phyloP scores from a whole-genome alignment of 179 eudicot genomes.

The Drosera spatulata region DNA sequence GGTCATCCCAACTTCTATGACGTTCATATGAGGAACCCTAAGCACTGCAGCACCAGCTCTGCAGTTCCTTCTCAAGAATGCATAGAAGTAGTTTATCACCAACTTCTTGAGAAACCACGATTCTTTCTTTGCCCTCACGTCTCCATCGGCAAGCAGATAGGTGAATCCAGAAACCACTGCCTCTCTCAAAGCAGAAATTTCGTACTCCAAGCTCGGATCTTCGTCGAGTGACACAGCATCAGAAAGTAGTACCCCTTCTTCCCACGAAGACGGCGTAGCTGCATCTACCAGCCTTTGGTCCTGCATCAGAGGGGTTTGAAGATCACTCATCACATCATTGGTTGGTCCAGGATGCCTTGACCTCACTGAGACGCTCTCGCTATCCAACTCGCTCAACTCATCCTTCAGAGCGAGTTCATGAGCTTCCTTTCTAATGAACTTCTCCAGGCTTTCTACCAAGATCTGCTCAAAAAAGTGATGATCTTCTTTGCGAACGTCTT shows the following conservation, averaged over 20 bases:
- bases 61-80: conserved; percentile 75
- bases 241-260: conserved; percentile 21
- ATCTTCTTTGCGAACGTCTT: conserved; percentile 81
- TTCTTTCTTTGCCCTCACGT: conserved; percentile 70
- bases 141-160: conserved; percentile 69
- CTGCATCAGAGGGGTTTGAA: conserved; percentile 44
- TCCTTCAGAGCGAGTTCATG: conserved; percentile 53
- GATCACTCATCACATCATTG: conserved; percentile 25
- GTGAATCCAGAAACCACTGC: conserved; percentile 86
- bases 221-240: conserved; percentile 37
- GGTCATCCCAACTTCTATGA: conserved; percentile 75
- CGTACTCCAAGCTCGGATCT: conserved; percentile 70
- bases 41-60: conserved; percentile 79
- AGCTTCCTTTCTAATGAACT: conserved; percentile 62
- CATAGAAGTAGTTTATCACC: conserved; percentile 70
- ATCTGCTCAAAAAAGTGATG: conserved; percentile 70
- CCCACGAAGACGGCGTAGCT: conserved; percentile 8
- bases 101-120: conserved; percentile 76
- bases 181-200: conserved; percentile 66
- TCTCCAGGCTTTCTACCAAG: conserved; percentile 50
- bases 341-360: conserved; percentile 21
- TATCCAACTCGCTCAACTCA: conserved; percentile 21
- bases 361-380: conserved; percentile 26
- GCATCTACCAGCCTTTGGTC: conserved; percentile 24
- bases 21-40: conserved; percentile 76